Conservation (phyloP, 352 stramenopile species). For the Phytophthora megakarya region DNA sequence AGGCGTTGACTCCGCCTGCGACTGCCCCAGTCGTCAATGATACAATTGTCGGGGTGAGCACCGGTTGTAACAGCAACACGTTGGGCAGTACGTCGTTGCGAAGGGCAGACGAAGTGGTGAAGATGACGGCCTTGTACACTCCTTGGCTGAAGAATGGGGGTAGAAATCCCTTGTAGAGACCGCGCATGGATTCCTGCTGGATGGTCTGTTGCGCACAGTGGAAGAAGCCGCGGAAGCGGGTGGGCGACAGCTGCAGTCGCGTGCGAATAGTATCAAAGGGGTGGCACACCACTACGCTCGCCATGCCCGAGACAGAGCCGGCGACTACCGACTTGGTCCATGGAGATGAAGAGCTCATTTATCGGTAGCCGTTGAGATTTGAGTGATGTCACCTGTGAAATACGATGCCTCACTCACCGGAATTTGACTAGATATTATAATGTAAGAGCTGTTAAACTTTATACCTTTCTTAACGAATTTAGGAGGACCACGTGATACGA, state of each 20-base stretch:
- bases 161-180: conserved; percentile 86
- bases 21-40: conserved; percentile 52
- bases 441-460: neutral
- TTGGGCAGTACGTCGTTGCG: conserved; percentile 57
- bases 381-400: conserved; percentile 16
- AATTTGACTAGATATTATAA: conserved; percentile 6
- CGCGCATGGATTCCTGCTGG: conserved; percentile 58
- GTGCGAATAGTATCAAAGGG: conserved; percentile 89
- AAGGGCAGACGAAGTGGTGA: conserved; percentile 71
- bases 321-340: conserved; percentile 74
- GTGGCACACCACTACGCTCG: conserved; percentile 81
- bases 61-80: conserved; percentile 37
- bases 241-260: conserved; percentile 76
- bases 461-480: conserved; percentile 12
- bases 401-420: conserved; percentile 19
- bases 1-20: conserved; percentile 73
- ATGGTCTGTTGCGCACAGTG: conserved; percentile 70
- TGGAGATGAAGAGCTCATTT: conserved; percentile 47
- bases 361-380: neutral
- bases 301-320: conserved; percentile 83
- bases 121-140: conserved; percentile 91
- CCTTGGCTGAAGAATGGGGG: conserved; percentile 88
- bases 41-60: conserved; percentile 50
- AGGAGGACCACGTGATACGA: conserved; percentile 9
- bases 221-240: conserved; percentile 63